A percentile compares a stretch with the other conserved stretches of the same genome.
Conservation (phyloP, 208 protist species). For the Leishmania major region DNA sequence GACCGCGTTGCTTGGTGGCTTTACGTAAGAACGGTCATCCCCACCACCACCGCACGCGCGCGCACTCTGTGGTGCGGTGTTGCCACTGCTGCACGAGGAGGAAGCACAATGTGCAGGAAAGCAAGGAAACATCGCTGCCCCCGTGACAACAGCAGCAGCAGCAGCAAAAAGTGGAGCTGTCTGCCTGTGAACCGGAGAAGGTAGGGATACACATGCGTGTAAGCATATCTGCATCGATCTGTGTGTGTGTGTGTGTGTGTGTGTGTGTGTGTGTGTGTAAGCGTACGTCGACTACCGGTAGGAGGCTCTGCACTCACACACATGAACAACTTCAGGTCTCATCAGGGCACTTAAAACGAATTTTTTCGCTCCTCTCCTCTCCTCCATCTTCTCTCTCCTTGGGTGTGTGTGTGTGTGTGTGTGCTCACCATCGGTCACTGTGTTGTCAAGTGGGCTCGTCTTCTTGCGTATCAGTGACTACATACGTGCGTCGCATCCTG, state of each 20-base stretch:
- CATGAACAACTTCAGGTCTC: background rate
- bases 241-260: background rate
- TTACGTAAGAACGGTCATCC: too few species aligned
- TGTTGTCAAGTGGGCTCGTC: background rate
- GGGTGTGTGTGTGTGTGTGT: background rate
- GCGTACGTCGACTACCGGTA: background rate
- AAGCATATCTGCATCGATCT: too few species aligned
- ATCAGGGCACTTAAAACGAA: background rate
- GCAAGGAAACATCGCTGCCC: too few species aligned
- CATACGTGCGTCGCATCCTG: background rate
- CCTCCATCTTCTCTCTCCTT: background rate
- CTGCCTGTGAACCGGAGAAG: too few species aligned
- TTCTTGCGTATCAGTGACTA: background rate
- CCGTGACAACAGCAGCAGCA: too few species aligned
- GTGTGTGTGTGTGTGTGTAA: background rate
- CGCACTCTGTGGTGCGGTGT: too few species aligned
- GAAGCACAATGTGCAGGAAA: too few species aligned
- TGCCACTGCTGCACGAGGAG: too few species aligned
- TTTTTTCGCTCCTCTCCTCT: background rate
- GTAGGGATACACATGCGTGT: background rate
- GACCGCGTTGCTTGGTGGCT: too few species aligned
- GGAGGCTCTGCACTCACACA: background rate
- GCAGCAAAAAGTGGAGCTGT: too few species aligned
- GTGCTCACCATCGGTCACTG: background rate
- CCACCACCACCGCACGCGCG: background rate